Base-by-base conservation (phyloP, 2,329 filamentous ascomycete species). In the Claviceps sp. region DNA sequence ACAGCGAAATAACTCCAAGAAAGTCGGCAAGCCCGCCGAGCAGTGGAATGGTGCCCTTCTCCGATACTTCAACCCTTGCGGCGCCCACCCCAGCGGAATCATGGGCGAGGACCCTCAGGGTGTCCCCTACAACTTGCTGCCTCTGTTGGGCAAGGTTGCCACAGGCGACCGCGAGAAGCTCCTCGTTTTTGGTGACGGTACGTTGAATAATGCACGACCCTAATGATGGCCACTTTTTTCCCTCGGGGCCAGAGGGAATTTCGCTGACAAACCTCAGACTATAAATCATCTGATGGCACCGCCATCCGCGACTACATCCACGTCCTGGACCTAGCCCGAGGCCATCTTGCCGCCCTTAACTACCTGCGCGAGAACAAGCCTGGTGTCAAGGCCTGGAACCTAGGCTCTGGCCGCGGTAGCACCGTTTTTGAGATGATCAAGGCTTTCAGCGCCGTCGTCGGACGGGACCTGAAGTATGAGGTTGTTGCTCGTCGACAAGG, bases 91-190 rank as follows among this genome's bases (percentile, higher is more conserved):
- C 47, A 91, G 82, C 62, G 94, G 93, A 53, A 82, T 98, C 69
- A 95, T 98, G 89, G 93, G 93, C 60, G 93, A 98, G 74, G 93
- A 98, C 70, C 93, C 93, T 46, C 85, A 95, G 67, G 93, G 93
- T 54, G 81, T 96, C 22, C 93, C 93, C 1, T 97, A 88, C 78
- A 98, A 98, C 74, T 77, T 98, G 57, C 81, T 98, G 44, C 93
- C 93, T 18, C 77, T 98, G 55, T 80, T 98, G 24, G 93, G 91
- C 52, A 90, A 97, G 74, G 93, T 98, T 45, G 93, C 93, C 14
- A 94, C 93, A 34, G 93, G 93, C 61, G 89, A 96, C 66, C 81
- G 91, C 58, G 87, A 95, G 64, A 96, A 96, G 76, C 77, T 98
- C 50, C 73, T 95, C 54, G 89, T 98, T 11, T 98, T 95, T 66